These are phyloP conservation scores for Chlorella sp. DNA, from an alignment of 139 green algal species.

Conservation along the genomic window DNA sequence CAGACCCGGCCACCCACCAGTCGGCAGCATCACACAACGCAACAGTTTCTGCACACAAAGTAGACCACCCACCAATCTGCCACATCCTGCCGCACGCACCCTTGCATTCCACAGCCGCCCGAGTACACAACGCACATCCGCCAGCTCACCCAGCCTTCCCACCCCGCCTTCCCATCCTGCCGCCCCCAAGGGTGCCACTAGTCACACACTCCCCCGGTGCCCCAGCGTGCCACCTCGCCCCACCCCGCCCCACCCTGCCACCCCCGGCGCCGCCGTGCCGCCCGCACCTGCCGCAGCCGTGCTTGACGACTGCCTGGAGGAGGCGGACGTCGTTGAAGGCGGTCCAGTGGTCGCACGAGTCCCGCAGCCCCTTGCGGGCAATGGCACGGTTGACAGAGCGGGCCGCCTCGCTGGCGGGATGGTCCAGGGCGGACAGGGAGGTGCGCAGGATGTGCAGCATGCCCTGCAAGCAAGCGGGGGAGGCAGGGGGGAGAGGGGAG, in stretches of 20 bases:
- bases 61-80: no score
- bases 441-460: constrained; percentile 25
- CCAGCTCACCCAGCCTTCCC: no score
- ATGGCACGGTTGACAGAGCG: background rate
- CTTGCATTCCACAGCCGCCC: no score
- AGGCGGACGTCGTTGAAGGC: background rate
- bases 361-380: background rate
- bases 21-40: no score
- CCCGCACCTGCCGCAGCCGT: constrained; percentile 14
- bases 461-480: background rate
- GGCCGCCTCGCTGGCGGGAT: background rate
- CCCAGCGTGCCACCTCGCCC: background rate
- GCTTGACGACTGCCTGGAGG: background rate
- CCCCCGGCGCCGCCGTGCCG: background rate
- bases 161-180: background rate
- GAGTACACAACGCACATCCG: no score
- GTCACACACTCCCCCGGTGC: no score
- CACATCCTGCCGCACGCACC: no score
- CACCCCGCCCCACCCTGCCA: background rate
- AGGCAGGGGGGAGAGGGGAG: background rate
- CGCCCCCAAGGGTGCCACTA: background rate
- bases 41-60: no score
- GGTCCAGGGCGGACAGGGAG: background rate
- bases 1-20: no score
- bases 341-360: background rate